Base-by-base conservation (phyloP, 257 asterid genomes). In the Lavandula angustifolia region DNA sequence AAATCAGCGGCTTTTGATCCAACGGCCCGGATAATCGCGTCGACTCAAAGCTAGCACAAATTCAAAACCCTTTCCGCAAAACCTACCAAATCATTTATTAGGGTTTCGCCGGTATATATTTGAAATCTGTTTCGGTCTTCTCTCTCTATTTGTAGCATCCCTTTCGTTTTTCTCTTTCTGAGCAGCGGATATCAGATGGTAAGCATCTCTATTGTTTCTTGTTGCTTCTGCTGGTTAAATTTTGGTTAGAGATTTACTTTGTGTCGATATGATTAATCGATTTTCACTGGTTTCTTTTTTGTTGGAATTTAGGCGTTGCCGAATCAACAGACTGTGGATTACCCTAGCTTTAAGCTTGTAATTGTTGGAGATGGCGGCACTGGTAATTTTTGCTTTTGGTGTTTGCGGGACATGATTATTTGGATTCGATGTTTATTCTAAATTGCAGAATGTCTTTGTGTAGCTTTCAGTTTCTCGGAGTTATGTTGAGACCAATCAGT, bases 331-430 rank as follows among this genome's bases (percentile, higher is more conserved):
- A 84, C 92, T 50, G 91, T 84, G 40, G 89, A 84, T 54, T 87
- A 84, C 71, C 95, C 95, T 1, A 87, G 84, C 80, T 87, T 87
- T 80, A 87, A 87, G 87, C 95, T 87, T 58, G 95, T 87, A 1
- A 80, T 87, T 63, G 95, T 87, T 34, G 91, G 91, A 4, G 95
- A 87, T 79, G 91, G 92, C 9, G 91, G 95, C 63, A 87, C 95
- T 47, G 94, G 90, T 86, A 78, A 54, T 11, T 34, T 72, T 64
- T 9, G 1, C 7, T 11, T 32, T 42, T 32, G 12, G 11, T 46
- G 52, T 31, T 22, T 31, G 11, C 14, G 38, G 5, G 41, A 35
- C 42, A 4, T 37, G 1, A 14, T 0, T 1, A 37, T n/a, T 50
- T 57, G 6, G 11, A 0, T 14, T 48, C 8, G 2, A 51, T 32